Base-by-base conservation (phyloP, 805 yeast species). In the Metschnikowia kunwiensis region DNA sequence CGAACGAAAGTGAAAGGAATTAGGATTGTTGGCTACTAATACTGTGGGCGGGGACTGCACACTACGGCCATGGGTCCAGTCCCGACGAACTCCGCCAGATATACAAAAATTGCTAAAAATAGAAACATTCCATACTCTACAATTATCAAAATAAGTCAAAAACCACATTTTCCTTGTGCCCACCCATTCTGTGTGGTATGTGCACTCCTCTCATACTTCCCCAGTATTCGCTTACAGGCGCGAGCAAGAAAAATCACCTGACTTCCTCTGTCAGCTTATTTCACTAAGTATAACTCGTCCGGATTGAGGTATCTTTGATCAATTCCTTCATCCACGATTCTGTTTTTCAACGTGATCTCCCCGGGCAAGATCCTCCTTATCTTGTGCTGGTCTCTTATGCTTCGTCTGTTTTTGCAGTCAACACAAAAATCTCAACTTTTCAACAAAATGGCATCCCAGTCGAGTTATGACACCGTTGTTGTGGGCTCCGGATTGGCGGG, bases 401-500 rank as follows among this genome's bases (percentile, higher is more conserved):
- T 30, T 4, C 34, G 34, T 11, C 26, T 9, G 24, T 9, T 30
- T 16, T 25, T 25, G 34, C 39, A 36, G 21, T 30, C 39, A 14
- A n/a, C 25, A 4, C 13, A n/a, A n/a, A n/a, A n/a, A n/a, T n/a
- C n/a, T 36, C 11, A 31, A 20, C 9, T 12, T 30, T 5, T 12
- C 17, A 9, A 33, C 31, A 27, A 34, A n/a, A 28, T 32, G 22
- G 30, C 34, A 6, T 14, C 34, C 11, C 25, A 27, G 12, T 7
- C 21, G 7, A 27, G 31, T 5, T 44, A 32, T 24, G 33, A 43
- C 32, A 44, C 42, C 2, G 41, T 75, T 8, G 71, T 77, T 7
- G 61, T 77, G 4, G 82, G 82, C 4, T 59, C 77, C 12, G 82
- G 82, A 1, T 49, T 77, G 22, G 81, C 82, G 4, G 82, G 82